Evolutionary conservation across 2,329 filamentous ascomycete genomes (phyloP).

Genomic region (Pestalotiopsis sp.): DNA sequence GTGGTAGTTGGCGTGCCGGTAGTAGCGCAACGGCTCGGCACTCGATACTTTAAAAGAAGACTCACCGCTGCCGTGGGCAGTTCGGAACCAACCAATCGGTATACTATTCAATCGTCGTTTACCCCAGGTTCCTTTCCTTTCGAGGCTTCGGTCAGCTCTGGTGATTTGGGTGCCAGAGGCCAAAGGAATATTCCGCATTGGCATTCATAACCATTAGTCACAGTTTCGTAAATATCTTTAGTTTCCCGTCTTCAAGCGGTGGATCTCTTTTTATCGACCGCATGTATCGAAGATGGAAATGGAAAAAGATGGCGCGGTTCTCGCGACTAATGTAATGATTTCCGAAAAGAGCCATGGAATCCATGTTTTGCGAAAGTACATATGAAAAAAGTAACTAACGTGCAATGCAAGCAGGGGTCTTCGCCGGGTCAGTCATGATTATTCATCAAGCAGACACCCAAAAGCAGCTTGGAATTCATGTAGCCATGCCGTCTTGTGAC

Average conservation of each 20-base stretch:
- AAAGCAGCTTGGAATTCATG: background rate
- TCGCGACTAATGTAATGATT: background rate
- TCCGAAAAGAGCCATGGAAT: background rate
- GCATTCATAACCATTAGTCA: background rate
- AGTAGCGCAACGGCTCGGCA: background rate
- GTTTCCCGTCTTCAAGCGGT: background rate
- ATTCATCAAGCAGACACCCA: background rate
- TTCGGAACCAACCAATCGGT: background rate
- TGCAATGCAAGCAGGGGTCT: background rate
- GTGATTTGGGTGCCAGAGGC: no score
- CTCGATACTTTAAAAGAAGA: background rate
- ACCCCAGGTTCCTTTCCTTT: no score
- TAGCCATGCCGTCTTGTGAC: background rate
- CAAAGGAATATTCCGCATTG: background rate
- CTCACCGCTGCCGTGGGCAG: background rate
- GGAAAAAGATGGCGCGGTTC: background rate
- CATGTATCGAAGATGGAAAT: background rate
- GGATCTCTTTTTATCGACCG: background rate
- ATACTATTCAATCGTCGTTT: no score
- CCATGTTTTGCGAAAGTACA: background rate
- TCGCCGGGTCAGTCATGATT: background rate
- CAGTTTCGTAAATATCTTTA: background rate
- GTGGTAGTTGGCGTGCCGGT: no score
- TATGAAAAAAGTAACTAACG: background rate
- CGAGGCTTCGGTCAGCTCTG: no score